phyloP scores from a whole-genome alignment of 345 rosid species.

The Abelmoschus esculentus region DNA sequence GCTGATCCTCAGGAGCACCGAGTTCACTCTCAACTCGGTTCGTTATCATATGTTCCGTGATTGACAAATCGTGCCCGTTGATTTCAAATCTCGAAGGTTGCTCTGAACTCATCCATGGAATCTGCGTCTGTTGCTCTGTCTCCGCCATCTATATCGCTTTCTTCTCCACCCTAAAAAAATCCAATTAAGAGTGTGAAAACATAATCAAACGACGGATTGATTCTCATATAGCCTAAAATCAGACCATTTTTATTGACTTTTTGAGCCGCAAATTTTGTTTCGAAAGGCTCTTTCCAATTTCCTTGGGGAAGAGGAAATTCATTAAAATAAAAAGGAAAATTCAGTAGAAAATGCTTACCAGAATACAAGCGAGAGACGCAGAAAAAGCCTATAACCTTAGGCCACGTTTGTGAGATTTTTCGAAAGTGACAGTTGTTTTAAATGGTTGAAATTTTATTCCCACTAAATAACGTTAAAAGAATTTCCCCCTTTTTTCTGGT shows the following conservation, averaged over 20 bases:
- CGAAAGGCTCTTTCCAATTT: not conserved
- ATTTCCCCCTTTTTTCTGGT: not conserved
- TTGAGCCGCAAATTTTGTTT: no score
- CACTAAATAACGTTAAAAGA: not conserved
- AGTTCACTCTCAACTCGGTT: slow-evolving; percentile 19
- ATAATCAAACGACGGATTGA: not conserved
- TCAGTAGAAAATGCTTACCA: not conserved
- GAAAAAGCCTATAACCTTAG: not conserved
- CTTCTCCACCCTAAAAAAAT: not conserved
- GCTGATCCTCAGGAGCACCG: slow-evolving; percentile 15
- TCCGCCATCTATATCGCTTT: slow-evolving; percentile 17
- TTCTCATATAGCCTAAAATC: not conserved
- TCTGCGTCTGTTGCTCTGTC: slow-evolving; percentile 6
- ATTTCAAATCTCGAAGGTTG: slow-evolving; percentile 8
- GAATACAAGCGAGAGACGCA: not conserved
- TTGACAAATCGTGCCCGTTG: slow-evolving; percentile 10
- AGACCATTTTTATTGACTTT: not conserved
- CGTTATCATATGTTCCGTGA: slow-evolving; percentile 14
- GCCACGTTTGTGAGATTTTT: slow-evolving; percentile 19
- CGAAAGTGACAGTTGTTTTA: not conserved
- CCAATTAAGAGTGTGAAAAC: not conserved
- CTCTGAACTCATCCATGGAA: slow-evolving; percentile 26
- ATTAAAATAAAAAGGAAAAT: not conserved
- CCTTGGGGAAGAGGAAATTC: not conserved
- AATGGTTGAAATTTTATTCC: not conserved